These are phyloP conservation scores for Carnegiea gigantea DNA, from an alignment of 179 eudicot species.

Conservation along the genomic window DNA sequence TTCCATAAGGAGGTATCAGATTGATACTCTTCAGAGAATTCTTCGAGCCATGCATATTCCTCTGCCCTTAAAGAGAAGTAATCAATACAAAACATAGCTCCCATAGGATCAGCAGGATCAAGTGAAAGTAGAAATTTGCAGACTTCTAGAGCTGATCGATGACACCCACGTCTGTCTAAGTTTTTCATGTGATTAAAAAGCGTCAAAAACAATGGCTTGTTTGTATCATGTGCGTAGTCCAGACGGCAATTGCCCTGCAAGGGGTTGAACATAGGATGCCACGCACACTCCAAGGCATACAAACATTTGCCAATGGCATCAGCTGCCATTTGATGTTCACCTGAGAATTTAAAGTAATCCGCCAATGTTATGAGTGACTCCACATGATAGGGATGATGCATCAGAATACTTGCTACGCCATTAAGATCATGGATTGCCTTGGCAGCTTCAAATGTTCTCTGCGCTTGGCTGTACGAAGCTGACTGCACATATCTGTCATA, in stretches of 20 bases:
- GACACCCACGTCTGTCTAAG: constrained; percentile 96
- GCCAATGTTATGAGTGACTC: constrained; percentile 88
- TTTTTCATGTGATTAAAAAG: constrained; percentile 88
- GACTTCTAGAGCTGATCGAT: constrained; percentile 91
- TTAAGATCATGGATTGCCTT: constrained; percentile 76
- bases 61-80: constrained; percentile 86
- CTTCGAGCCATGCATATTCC: constrained; percentile 90
- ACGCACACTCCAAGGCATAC: constrained; percentile 94
- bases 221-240: constrained; percentile 70
- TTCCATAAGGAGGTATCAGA: constrained; percentile 70
- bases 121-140: constrained; percentile 86
- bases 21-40: constrained; percentile 70
- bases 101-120: constrained; percentile 91
- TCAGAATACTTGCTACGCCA: constrained; percentile 70
- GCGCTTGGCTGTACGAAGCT: constrained; percentile 69
- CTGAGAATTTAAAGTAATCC: constrained; percentile 78
- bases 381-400: constrained; percentile 85
- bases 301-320: constrained; percentile 75
- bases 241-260: constrained; percentile 66
- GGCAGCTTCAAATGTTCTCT: constrained; percentile 75
- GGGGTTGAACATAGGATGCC: constrained; percentile 92
- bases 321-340: constrained; percentile 86
- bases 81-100: constrained; percentile 81
- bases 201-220: constrained; percentile 64
- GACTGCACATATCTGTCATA: constrained; percentile 71